Base-by-base conservation (phyloP, 2,329 filamentous ascomycete species). In the Escovopsis weberi region DNA sequence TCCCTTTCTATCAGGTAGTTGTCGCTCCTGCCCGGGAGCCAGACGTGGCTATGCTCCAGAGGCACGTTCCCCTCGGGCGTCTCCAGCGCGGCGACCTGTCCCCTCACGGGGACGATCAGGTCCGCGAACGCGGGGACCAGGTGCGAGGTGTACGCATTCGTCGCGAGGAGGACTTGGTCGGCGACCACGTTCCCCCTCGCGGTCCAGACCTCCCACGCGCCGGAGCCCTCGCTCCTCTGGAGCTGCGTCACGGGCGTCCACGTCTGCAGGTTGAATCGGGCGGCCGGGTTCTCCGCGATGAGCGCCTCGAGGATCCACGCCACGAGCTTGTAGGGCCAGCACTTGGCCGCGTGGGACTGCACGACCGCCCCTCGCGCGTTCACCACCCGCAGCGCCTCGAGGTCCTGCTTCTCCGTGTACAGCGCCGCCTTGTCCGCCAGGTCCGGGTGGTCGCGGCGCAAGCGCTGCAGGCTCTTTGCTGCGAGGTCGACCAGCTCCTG, bases 301-400 rank as follows among this genome's bases (percentile, higher is more conserved):
- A 85, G 68, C 8, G 65, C 59, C 55, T 84, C 75, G 1, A 94
- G 63, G 0, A 88, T 68, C 60, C 78, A 81, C 1, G 77, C 67
- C 2, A 94, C 78, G 15, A 93, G 72, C 61, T 91, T 93, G 60
- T 93, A 94, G 0, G 86, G 86, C 82, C 82, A 88, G 38, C 85
- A 57, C 50, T 76, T 77, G 0, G 78, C 82, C 0, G 84, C 83
- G 36, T 74, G 64, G 35, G 65, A 64, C 47, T 80, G 80, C 12
- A 80, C 63, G 4, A 86, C 69, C 6, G 78, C 82, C 2, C 79
- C 84, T 7, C 69, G 55, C 6, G 77, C 79, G 7, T 59, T 58
- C 0, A 72, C 69, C 1, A 81, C 60, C 4, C 77, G 66, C 23
- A 83, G 66, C 32, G 61, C 61, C 26, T 60, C 62, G 4, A 85